Conservation (phyloP, 2,329 filamentous ascomycete species). For the Cytospora piceicola region DNA sequence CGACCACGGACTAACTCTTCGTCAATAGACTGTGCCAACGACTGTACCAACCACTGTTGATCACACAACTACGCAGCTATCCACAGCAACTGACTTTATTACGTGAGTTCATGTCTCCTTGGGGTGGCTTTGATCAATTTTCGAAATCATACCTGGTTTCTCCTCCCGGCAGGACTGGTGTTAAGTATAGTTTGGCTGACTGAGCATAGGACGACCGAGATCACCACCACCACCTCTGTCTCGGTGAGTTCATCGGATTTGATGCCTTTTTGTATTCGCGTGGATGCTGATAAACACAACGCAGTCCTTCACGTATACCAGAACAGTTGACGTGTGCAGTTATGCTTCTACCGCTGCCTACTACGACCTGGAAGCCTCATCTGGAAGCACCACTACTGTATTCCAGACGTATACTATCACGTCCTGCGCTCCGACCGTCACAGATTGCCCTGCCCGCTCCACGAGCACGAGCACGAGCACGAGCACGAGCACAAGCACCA, state of each 20-base stretch:
- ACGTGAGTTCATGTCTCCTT: background rate
- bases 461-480: constrained; percentile 4
- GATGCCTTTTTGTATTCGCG: background rate
- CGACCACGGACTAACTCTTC: background rate
- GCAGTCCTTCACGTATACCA: constrained; percentile 31
- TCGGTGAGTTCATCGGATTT: constrained; percentile 17
- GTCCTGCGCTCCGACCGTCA: constrained; percentile 15
- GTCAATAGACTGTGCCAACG: constrained; percentile 1
- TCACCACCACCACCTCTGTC: constrained; percentile 24
- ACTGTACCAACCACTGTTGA: constrained; percentile 15
- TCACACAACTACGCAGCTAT: constrained; percentile 9
- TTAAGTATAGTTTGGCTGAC: constrained; percentile 2
- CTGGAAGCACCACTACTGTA: no score
- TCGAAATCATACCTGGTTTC: no score
- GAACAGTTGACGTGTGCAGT: constrained; percentile 27
- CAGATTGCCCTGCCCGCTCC: constrained; percentile 22
- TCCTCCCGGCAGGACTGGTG: background rate
- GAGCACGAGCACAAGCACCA: background rate
- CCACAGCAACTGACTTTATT: constrained; percentile 8
- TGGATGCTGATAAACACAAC: background rate
- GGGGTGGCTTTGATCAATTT: background rate
- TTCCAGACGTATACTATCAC: constrained; percentile 21
- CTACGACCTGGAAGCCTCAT: constrained; percentile 6
- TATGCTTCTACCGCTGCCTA: constrained; percentile 14
- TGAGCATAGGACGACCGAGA: constrained; percentile 23